These are phyloP conservation scores for Porcisia hertigi DNA, from an alignment of 208 protist genomes.

Conservation along the genomic window DNA sequence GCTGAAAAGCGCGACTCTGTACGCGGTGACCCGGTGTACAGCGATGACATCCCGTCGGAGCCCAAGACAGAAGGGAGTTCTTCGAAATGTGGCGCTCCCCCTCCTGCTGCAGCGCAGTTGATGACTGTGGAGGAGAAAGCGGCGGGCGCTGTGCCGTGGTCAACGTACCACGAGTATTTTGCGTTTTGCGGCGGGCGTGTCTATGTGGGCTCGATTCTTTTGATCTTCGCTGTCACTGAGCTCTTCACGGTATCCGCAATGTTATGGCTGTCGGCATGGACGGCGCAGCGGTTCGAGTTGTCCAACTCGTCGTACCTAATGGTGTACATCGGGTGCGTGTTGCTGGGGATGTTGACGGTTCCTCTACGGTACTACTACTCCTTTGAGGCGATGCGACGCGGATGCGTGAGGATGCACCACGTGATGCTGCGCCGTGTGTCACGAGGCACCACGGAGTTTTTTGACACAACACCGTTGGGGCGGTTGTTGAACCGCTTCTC, in stretches of 20 bases:
- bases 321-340: conserved; percentile 38
- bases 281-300: conserved; percentile 25
- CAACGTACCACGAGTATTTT: conserved; percentile 71
- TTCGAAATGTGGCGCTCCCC: conserved; percentile 10
- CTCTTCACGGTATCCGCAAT: conserved; percentile 34
- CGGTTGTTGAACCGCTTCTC: conserved; percentile 96
- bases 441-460: conserved; percentile 84
- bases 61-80: conserved; percentile 79
- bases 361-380: conserved; percentile 35
- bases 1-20: background rate
- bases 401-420: conserved; percentile 47
- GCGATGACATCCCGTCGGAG: no score
- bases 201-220: conserved; percentile 59
- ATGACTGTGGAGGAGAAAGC: conserved; percentile 69
- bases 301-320: conserved; percentile 85
- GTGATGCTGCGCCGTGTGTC: conserved; percentile 53
- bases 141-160: conserved; percentile 54
- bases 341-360: conserved; percentile 27
- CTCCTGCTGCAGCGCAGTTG: conserved; percentile 88
- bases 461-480: conserved; percentile 94
- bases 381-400: conserved; percentile 37
- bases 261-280: conserved; percentile 76
- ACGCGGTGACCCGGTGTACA: no score
- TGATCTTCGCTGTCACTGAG: conserved; percentile 64
- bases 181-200: conserved; percentile 43